phyloP scores from a whole-genome alignment of 2,329 filamentous ascomycete species.

The Stagonosporopsis rhizophila region DNA sequence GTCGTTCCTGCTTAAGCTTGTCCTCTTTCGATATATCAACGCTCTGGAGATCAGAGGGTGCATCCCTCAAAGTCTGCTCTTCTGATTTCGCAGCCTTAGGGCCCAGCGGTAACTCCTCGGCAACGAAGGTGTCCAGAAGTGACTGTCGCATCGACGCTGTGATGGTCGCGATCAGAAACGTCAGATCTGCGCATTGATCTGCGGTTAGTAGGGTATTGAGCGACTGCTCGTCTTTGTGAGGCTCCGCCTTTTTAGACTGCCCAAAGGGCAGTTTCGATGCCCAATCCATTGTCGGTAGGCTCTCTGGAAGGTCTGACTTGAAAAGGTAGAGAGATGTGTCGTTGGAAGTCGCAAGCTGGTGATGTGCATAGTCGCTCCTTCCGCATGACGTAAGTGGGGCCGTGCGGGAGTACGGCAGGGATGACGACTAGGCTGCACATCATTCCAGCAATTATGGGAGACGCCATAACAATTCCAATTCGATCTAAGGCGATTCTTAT shows the following conservation, averaged over 20 bases:
- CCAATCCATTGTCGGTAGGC: constrained; percentile 35
- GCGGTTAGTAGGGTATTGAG: constrained; percentile 56
- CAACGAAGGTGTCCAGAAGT: constrained; percentile 52
- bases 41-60: constrained; percentile 30
- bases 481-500: not conserved
- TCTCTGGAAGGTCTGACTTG: not conserved
- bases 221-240: constrained; percentile 42
- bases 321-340: not conserved
- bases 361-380: constrained; percentile 8
- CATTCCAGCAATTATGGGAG: not conserved
- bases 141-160: constrained; percentile 57
- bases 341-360: not conserved
- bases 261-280: constrained; percentile 46
- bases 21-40: constrained; percentile 43
- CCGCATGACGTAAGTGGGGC: constrained; percentile 20
- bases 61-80: constrained; percentile 33
- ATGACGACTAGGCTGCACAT: not conserved
- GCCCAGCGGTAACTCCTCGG: constrained; percentile 34
- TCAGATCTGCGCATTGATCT: constrained; percentile 56
- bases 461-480: not conserved
- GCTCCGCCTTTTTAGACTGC: constrained; percentile 32
- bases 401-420: constrained; percentile 15
- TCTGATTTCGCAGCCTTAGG: constrained; percentile 27
- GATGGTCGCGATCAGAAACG: constrained; percentile 57
- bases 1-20: constrained; percentile 39